Evolutionary conservation across 768 basidiomycete species (phyloP), one percentile per base, ranked within the genome.

Genomic region (Mycena pura): DNA sequence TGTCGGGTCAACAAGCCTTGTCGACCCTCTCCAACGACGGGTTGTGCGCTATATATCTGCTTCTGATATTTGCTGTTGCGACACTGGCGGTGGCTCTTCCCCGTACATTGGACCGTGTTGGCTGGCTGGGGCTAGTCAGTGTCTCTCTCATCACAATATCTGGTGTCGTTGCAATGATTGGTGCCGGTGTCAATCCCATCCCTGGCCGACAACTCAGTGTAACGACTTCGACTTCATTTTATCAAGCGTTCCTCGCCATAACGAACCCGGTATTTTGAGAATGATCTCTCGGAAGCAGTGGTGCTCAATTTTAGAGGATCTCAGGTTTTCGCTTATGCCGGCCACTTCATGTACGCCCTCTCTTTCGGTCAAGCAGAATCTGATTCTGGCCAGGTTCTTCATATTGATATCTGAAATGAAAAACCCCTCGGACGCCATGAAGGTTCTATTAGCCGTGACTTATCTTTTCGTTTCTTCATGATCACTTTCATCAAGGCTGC

Each of bases 361-460:
- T 53, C 11, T 13, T 15, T 3, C 19, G 2, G 24, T 38, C 5
- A 29, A 21, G 28, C 41, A 7, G 27, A 32, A 38, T 25, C 39
- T 28, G 32, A 39, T 38, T 48, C 32, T n/a, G 25, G 32, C 2
- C n/a, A 84, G 83, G 80, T 85, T 85, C 67, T 85, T 85, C 63
- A 80, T 85, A 38, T 68, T 85, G n/a, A 84, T 84, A 28, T 85
- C 84, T 14, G 84, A 86, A 65, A 85, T 85, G 85, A 72, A 70
- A 21, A 68, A 64, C 25, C 83, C 85, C 1, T 68, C 79, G 62
- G 83, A 85, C 63, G 83, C 83, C 6, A 85, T 85, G 81, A 85
- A 85, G 77, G 84, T 83, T 55, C 19, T 51, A 57, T 24, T 32
- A n/a, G n/a, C n/a, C n/a, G n/a, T n/a, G n/a, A n/a, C n/a, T n/a